Evolutionary conservation across 2,329 filamentous ascomycete species (phyloP).

Genomic region (Coleophoma crateriformis): DNA sequence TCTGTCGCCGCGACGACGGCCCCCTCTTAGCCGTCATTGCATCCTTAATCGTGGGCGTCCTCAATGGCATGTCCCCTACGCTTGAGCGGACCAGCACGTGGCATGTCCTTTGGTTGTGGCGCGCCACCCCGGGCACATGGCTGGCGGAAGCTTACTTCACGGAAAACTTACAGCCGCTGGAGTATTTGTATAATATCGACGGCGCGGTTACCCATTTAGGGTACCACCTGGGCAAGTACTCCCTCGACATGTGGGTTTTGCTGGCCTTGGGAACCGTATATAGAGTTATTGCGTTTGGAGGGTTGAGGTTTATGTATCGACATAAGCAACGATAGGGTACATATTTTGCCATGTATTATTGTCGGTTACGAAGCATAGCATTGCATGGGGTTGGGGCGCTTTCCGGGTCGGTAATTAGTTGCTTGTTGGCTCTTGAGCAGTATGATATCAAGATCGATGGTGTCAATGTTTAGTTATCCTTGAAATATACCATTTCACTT

Average conservation of each 20-base stretch:
- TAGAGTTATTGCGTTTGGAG: slow-evolving; percentile 38
- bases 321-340: slow-evolving; percentile 16
- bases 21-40: slow-evolving; percentile 50
- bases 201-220: slow-evolving; percentile 37
- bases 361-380: too few species aligned
- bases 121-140: slow-evolving; percentile 47
- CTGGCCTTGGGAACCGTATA: slow-evolving; percentile 38
- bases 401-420: too few species aligned
- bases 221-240: slow-evolving; percentile 38
- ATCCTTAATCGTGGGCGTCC: slow-evolving; percentile 45
- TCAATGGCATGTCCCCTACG: slow-evolving; percentile 47
- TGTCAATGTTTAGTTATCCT: too few species aligned
- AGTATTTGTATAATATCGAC: slow-evolving; percentile 45
- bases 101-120: slow-evolving; percentile 52
- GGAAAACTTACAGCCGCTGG: slow-evolving; percentile 41
- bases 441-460: too few species aligned
- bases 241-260: slow-evolving; percentile 38
- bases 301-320: slow-evolving; percentile 24
- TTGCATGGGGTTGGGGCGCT: too few species aligned
- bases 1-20: slow-evolving; percentile 49
- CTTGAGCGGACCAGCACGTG: slow-evolving; percentile 42
- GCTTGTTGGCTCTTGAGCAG: too few species aligned
- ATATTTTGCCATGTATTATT: not conserved
- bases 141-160: slow-evolving; percentile 51
- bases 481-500: too few species aligned